phyloP scores from a whole-genome alignment of 108 stramenopile species.

The Nannochloropsis granulata region DNA sequence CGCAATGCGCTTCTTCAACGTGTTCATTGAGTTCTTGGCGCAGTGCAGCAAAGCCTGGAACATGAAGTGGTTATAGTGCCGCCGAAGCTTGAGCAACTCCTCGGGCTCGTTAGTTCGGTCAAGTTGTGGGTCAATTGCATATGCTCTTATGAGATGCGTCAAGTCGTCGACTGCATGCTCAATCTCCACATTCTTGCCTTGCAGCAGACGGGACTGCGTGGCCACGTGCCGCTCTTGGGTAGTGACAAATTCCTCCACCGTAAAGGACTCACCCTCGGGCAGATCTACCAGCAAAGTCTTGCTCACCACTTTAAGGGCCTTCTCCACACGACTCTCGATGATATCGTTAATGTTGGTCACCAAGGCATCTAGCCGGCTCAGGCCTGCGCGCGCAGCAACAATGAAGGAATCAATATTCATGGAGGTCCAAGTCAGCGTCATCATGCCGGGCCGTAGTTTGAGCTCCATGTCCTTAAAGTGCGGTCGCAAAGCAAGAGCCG shows the following conservation, averaged over 20 bases:
- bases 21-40: slow-evolving; percentile 69
- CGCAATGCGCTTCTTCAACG: slow-evolving; percentile 58
- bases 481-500: slow-evolving; percentile 56
- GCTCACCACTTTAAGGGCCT: slow-evolving; percentile 65
- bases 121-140: slow-evolving; percentile 54
- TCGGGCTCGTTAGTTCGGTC: slow-evolving; percentile 47
- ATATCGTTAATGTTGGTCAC: slow-evolving; percentile 71
- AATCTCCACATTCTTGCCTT: slow-evolving; percentile 72
- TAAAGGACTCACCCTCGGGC: slow-evolving; percentile 58
- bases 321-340: slow-evolving; percentile 77
- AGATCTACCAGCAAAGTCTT: slow-evolving; percentile 66
- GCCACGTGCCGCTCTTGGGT: slow-evolving; percentile 61
- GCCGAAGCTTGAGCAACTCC: slow-evolving; percentile 53
- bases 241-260: slow-evolving; percentile 70
- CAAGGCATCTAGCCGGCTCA: slow-evolving; percentile 61
- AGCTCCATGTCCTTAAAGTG: slow-evolving; percentile 81
- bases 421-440: slow-evolving; percentile 77
- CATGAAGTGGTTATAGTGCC: slow-evolving; percentile 82
- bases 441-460: slow-evolving; percentile 78
- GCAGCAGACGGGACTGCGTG: slow-evolving; percentile 49
- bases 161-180: slow-evolving; percentile 69
- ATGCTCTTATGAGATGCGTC: slow-evolving; percentile 49
- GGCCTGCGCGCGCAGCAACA: slow-evolving; percentile 29
- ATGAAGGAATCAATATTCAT: slow-evolving; percentile 80
- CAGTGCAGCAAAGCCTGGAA: slow-evolving; percentile 69